Evolutionary conservation across 352 stramenopile genomes (phyloP).

Genomic region (Phytophthora lateralis): DNA sequence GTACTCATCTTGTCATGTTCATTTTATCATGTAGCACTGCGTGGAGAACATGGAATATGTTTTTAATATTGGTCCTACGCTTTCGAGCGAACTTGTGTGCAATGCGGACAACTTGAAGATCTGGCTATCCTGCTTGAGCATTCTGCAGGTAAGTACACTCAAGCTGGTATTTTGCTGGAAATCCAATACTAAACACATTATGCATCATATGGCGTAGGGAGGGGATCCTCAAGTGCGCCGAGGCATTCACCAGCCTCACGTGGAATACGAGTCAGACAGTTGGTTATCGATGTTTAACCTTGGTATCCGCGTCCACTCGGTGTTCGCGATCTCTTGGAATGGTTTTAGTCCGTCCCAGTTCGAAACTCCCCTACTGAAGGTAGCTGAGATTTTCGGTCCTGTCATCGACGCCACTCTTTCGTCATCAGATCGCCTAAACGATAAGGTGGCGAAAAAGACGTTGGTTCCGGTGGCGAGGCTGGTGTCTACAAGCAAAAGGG

Average conservation of each 20-base stretch:
- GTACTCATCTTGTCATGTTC: slow-evolving; percentile 3
- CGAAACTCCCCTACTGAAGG: slow-evolving; percentile 23
- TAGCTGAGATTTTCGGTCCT: slow-evolving; percentile 56
- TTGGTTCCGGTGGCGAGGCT: slow-evolving; percentile 46
- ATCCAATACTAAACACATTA: slow-evolving; percentile 9
- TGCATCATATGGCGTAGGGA: slow-evolving; percentile 50
- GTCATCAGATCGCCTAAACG: slow-evolving; percentile 56
- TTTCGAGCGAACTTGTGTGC: slow-evolving; percentile 82
- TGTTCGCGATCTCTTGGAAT: slow-evolving; percentile 83
- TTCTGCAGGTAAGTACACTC: slow-evolving; percentile 55
- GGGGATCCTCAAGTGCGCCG: slow-evolving; percentile 75
- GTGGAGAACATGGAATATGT: slow-evolving; percentile 89
- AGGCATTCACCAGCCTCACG: slow-evolving; percentile 74
- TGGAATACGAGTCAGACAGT: slow-evolving; percentile 89
- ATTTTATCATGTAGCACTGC: slow-evolving; percentile 60
- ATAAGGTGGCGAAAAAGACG: slow-evolving; percentile 57
- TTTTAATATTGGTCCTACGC: slow-evolving; percentile 69
- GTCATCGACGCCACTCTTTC: slow-evolving; percentile 51
- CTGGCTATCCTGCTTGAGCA: slow-evolving; percentile 73
- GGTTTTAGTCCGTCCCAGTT: slow-evolving; percentile 57
- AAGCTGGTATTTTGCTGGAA: slow-evolving; percentile 1
- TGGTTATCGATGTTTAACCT: slow-evolving; percentile 92
- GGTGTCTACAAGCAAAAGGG: slow-evolving; percentile 17
- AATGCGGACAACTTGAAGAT: slow-evolving; percentile 66
- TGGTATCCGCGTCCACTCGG: slow-evolving; percentile 84